Conservation (phyloP, 768 basidiomycete genomes). For the Cantharellus cinnabarinus region DNA sequence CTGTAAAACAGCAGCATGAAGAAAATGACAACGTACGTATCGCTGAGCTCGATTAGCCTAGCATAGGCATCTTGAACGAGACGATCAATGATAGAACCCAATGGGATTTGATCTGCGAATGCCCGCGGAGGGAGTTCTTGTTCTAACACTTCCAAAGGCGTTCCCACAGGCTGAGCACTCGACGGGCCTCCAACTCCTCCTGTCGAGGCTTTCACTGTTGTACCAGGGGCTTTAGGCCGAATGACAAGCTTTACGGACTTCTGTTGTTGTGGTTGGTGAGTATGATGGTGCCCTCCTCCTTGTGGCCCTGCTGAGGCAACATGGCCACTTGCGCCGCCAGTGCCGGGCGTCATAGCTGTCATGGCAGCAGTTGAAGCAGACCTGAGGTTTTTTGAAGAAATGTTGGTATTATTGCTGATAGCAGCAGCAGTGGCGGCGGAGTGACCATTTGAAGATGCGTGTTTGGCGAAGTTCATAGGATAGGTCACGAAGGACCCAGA, state of each 20-base stretch:
- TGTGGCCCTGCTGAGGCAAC: too few species aligned
- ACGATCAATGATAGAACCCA: constrained; percentile 57
- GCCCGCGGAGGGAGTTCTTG: constrained; percentile 47
- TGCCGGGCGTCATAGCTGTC: too few species aligned
- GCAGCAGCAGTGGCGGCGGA: too few species aligned
- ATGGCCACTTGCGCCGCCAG: too few species aligned
- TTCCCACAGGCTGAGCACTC: constrained; percentile 10
- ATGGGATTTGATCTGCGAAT: constrained; percentile 47
- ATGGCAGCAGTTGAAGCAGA: too few species aligned
- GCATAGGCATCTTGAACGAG: constrained; percentile 64
- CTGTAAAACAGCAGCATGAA: background rate
- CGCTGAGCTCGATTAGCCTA: constrained; percentile 62
- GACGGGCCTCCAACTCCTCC: background rate
- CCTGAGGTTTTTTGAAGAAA: too few species aligned
- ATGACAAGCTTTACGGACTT: background rate
- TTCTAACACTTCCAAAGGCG: constrained; percentile 38
- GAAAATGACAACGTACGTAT: constrained; percentile 39
- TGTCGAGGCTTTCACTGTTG: background rate
- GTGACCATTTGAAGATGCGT: too few species aligned
- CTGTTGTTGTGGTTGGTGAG: too few species aligned
- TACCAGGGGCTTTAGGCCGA: background rate
- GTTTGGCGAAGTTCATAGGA: too few species aligned
- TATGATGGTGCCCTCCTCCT: too few species aligned
- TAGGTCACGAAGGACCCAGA: too few species aligned
- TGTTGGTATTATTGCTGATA: too few species aligned